A percentile compares a stretch with the other conserved stretches of the same genome.
phyloP scores from a whole-genome alignment of 116 monocot genomes.

The Zostera marina region DNA sequence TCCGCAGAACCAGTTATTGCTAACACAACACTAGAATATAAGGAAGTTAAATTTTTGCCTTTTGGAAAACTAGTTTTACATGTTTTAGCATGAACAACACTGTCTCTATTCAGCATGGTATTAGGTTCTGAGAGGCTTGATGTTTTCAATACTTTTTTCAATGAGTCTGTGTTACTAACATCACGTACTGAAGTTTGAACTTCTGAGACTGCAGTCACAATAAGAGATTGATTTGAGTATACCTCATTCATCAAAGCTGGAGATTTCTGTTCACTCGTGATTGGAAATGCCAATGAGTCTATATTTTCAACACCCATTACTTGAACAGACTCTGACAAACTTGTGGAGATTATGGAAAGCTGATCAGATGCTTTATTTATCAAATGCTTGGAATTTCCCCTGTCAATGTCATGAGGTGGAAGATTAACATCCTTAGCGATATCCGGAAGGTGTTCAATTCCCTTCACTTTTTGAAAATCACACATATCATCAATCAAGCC shows the following conservation, averaged over 20 bases:
- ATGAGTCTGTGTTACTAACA: neutral
- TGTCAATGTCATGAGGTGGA: neutral
- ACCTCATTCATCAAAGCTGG: neutral
- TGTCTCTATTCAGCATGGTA: neutral
- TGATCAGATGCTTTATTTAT: neutral
- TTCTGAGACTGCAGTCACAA: neutral
- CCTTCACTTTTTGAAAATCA: neutral
- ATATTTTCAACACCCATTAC: neutral
- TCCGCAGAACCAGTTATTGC: neutral
- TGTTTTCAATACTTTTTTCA: neutral
- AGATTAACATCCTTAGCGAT: neutral
- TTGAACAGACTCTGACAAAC: neutral
- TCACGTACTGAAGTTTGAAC: neutral
- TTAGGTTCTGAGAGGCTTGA: neutral
- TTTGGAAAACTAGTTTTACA: slow-evolving; percentile 1
- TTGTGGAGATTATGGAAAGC: neutral
- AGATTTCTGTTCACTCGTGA: neutral
- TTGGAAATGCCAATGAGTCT: neutral
- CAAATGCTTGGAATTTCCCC: neutral
- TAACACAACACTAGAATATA: neutral
- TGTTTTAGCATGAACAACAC: neutral
- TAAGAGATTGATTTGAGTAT: neutral
- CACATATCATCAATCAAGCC: neutral
- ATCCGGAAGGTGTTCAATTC: neutral
- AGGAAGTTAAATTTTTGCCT: neutral